A percentile compares a stretch with the other conserved stretches of the same genome.
These are phyloP conservation scores for Cadophora sp. DNA, from an alignment of 2,329 filamentous ascomycete genomes.

Conservation along the genomic window DNA sequence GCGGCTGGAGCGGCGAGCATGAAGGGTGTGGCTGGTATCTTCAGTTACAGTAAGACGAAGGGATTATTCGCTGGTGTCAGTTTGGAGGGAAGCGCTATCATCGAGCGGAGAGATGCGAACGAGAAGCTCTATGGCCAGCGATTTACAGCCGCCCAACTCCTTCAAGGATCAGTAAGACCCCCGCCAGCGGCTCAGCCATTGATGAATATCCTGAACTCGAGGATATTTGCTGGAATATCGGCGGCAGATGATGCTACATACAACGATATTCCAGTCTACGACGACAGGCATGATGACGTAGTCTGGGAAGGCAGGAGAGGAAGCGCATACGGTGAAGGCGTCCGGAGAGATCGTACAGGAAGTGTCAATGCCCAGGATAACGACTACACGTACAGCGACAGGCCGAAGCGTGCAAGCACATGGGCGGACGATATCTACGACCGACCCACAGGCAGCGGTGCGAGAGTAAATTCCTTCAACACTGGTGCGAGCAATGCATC, in stretches of 20 bases:
- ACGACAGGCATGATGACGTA: constrained; percentile 80
- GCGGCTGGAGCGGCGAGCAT: constrained; percentile 92
- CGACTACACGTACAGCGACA: constrained; percentile 59
- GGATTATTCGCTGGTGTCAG: constrained; percentile 95
- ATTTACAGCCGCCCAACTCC: constrained; percentile 80
- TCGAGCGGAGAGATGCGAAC: constrained; percentile 95
- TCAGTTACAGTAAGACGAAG: constrained; percentile 98
- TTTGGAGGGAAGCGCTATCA: constrained; percentile 89
- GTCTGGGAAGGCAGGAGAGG: constrained; percentile 82
- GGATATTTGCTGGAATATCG: constrained; percentile 76
- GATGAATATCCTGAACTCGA: constrained; percentile 83
- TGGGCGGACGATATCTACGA: constrained; percentile 83
- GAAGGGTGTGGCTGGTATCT: constrained; percentile 88
- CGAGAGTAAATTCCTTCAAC: constrained; percentile 36
- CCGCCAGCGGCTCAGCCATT: constrained; percentile 85
- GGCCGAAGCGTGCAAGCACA: constrained; percentile 68
- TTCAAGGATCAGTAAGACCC: constrained; percentile 78
- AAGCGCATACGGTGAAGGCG: constrained; percentile 72
- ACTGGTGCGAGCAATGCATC: constrained; percentile 1
- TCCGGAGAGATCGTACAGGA: constrained; percentile 57
- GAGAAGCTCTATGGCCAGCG: constrained; percentile 91
- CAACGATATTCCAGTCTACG: constrained; percentile 92
- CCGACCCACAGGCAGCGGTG: constrained; percentile 50
- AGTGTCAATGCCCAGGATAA: constrained; percentile 49
- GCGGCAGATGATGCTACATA: constrained; percentile 74